These are phyloP conservation scores for Aspergillus campestris DNA, from an alignment of 495 filamentous ascomycete species.

Conservation along the genomic window DNA sequence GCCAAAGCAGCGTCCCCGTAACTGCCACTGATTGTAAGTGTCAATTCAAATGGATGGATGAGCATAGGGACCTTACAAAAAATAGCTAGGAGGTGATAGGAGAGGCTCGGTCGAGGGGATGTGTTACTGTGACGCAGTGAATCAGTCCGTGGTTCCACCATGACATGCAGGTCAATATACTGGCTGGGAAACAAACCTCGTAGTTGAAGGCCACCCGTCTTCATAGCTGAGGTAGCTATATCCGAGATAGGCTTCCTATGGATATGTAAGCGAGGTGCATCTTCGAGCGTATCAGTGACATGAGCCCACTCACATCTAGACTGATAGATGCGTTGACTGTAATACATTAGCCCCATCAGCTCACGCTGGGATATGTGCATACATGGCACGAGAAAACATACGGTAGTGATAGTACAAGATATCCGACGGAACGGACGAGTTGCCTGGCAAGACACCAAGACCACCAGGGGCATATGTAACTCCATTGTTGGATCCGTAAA, in stretches of 20 bases:
- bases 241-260: constrained; percentile 37
- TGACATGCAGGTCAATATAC: too few relatives aligned
- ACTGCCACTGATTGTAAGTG: not conserved
- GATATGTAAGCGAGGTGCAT: not conserved
- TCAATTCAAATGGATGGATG: not conserved
- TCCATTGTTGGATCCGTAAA: constrained; percentile 40
- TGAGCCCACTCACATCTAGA: constrained; percentile 17
- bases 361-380: not conserved
- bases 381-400: constrained; percentile 4
- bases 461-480: constrained; percentile 41
- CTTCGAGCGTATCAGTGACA: not conserved
- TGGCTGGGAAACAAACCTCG: constrained; percentile 7
- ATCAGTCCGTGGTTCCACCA: too few relatives aligned
- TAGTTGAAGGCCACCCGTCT: constrained; percentile 35
- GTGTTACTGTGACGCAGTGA: too few relatives aligned
- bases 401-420: constrained; percentile 43
- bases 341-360: not conserved
- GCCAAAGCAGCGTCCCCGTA: constrained; percentile 2
- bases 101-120: constrained; percentile 1
- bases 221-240: constrained; percentile 37
- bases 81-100: constrained; percentile 3
- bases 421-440: constrained; percentile 20
- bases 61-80: constrained; percentile 12
- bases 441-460: constrained; percentile 27
- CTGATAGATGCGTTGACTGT: constrained; percentile 36